Conservation (phyloP, 164 flowering plant species). For the Euptelea pleiosperma region DNA sequence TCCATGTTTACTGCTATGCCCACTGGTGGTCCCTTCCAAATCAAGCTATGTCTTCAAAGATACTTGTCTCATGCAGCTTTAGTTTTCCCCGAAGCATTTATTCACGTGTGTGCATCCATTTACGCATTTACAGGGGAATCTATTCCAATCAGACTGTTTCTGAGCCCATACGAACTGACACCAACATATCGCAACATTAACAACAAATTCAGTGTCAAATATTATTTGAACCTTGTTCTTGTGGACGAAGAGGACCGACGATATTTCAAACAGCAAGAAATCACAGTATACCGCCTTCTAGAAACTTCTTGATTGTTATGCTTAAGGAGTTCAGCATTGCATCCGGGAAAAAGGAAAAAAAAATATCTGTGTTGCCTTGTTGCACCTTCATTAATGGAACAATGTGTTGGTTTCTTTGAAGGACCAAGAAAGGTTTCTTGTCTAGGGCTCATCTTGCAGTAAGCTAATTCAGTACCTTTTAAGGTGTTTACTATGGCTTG, state of each 20-base stretch:
- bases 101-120: too few relatives aligned
- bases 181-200: conserved; percentile 36
- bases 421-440: background rate
- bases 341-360: background rate
- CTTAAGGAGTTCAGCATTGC: background rate
- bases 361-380: background rate
- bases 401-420: background rate
- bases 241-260: conserved; percentile 35
- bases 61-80: too few relatives aligned
- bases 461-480: too few relatives aligned
- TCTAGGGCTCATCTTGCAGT: too few relatives aligned
- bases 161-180: conserved; percentile 36
- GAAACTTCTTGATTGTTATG: conserved; percentile 20
- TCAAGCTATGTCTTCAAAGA: too few relatives aligned
- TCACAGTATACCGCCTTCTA: conserved; percentile 26
- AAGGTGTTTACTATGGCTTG: too few relatives aligned
- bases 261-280: conserved; percentile 37
- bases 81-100: too few relatives aligned
- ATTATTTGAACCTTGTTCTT: conserved; percentile 34
- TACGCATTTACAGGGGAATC: conserved; percentile 28
- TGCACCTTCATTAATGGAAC: background rate
- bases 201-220: conserved; percentile 35
- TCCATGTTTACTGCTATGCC: too few relatives aligned
- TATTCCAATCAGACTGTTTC: conserved; percentile 31
- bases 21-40: too few relatives aligned